Base-by-base conservation (phyloP, 257 asterid genomes). In the Marsdenia floribunda region DNA sequence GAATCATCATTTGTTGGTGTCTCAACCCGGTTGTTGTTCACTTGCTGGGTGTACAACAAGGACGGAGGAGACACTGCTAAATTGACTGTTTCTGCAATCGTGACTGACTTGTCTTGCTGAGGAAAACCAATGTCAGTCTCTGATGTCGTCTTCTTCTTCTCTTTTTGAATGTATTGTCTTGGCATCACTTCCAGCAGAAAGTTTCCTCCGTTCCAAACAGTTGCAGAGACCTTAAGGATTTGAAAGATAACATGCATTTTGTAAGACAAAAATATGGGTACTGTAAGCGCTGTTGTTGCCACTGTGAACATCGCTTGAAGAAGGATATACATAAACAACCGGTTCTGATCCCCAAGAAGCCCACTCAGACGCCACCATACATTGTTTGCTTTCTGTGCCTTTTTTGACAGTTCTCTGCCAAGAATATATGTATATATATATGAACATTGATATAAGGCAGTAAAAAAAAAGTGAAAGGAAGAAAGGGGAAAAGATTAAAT, bases 101-200 rank as follows among this genome's bases (percentile, higher is more conserved):
- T 37, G 60, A 13, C 54, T 6, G 53, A 13, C 38, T 73, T 70
- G 46, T 66, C 77, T 72, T 52, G 46, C 74, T 13, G 74, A 65
- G 77, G 37, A 78, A 80, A 88, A 1, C 71, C 72, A 3, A 83
- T 86, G 57, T 84, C 82, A 88, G 81, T 79, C 82, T 89, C 91
- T 58, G 88, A 78, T 77, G 87, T 94, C 83, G 0, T 29, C 33
- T 88, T 94, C 83, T 90, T 90, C 80, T 87, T 90, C 90, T 94
- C 96, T 80, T 89, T 92, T 71, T 85, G 88, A 44, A 92, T 84
- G 52, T 90, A 96, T 63, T 92, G 99, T 47, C 93, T 89, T 0
- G 99, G 99, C 98, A 95, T 92, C 77, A 95, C 99, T 80, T 95
- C 99, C 2, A 92, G 86, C 65, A 95, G 74, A 73, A 95, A 95